Percentiles rank a stretch among this genome's conserved stretches.
Conservation (phyloP, 768 basidiomycete genomes). For the Epithele typhae region DNA sequence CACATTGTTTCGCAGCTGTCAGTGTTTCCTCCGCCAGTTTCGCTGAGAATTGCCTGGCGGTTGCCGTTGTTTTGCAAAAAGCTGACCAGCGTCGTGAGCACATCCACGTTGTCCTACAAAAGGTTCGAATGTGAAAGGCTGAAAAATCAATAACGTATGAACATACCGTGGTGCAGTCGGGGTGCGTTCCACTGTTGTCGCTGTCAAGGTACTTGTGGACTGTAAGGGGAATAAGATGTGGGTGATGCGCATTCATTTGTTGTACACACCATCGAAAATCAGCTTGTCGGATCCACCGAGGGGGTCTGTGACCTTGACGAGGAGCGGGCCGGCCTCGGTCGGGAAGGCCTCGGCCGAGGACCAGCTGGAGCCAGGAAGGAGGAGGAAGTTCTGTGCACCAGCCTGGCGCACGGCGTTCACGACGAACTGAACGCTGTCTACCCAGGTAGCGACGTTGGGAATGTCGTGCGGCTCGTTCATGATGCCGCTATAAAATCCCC, state of each 20-base stretch:
- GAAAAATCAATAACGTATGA: neutral
- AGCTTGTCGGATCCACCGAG: constrained; percentile 33
- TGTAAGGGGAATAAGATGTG: constrained; percentile 3
- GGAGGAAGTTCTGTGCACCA: constrained; percentile 39
- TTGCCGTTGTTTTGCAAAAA: constrained; percentile 40
- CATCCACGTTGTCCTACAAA: constrained; percentile 40
- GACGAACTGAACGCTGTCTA: constrained; percentile 32
- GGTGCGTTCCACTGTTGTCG: constrained; percentile 40
- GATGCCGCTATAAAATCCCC: constrained; percentile 24
- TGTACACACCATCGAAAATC: constrained; percentile 35
- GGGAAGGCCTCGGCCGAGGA: constrained; percentile 36
- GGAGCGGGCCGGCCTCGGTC: constrained; percentile 34
- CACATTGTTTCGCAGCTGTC: constrained; percentile 33
- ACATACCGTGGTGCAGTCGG: constrained; percentile 37
- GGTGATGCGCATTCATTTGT: neutral
- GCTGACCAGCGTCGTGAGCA: constrained; percentile 36
- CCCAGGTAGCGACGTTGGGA: constrained; percentile 31
- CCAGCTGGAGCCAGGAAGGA: constrained; percentile 41
- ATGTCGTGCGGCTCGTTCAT: constrained; percentile 50
- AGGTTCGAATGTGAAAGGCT: neutral
- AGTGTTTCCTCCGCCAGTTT: constrained; percentile 43
- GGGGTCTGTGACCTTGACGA: constrained; percentile 40
- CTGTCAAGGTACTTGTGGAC: constrained; percentile 44
- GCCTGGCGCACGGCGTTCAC: constrained; percentile 40
- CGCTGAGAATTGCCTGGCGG: constrained; percentile 39